These are phyloP conservation scores for Taxillus chinensis DNA, from an alignment of 164 flowering plant genomes.

Conservation along the genomic window DNA sequence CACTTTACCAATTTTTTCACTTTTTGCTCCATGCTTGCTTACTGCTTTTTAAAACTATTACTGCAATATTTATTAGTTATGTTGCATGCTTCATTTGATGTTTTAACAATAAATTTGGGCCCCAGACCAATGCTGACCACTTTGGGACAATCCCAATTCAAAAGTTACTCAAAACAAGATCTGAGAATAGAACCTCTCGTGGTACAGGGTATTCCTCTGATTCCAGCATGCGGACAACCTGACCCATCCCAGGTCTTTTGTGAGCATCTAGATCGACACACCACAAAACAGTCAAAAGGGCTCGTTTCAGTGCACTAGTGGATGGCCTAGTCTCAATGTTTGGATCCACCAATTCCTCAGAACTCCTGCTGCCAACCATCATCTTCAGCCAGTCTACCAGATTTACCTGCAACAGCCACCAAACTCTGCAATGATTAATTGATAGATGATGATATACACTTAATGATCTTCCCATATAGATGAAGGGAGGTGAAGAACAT, in stretches of 20 bases:
- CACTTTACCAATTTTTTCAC: too few relatives aligned
- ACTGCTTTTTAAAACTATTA: too few relatives aligned
- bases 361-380: constrained; percentile 74
- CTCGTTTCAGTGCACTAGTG: constrained; percentile 70
- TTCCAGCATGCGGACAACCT: constrained; percentile 88
- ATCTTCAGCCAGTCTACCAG: constrained; percentile 83
- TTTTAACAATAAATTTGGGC: too few relatives aligned
- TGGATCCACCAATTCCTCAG: constrained; percentile 83
- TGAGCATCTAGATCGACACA: constrained; percentile 81
- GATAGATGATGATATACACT: not conserved
- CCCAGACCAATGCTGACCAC: not conserved
- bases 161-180: not conserved
- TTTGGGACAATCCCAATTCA: not conserved
- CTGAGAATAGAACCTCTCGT: constrained; percentile 47
- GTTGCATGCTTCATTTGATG: too few relatives aligned
- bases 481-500: not conserved
- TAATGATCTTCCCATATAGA: not conserved
- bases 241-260: constrained; percentile 85
- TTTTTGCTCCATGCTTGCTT: too few relatives aligned
- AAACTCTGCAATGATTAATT: not conserved
- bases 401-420: constrained; percentile 48
- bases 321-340: constrained; percentile 64
- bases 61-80: too few relatives aligned
- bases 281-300: constrained; percentile 76
- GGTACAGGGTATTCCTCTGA: constrained; percentile 78